Base-by-base conservation (phyloP, 495 filamentous ascomycete genomes). In the Darksidea phi region DNA sequence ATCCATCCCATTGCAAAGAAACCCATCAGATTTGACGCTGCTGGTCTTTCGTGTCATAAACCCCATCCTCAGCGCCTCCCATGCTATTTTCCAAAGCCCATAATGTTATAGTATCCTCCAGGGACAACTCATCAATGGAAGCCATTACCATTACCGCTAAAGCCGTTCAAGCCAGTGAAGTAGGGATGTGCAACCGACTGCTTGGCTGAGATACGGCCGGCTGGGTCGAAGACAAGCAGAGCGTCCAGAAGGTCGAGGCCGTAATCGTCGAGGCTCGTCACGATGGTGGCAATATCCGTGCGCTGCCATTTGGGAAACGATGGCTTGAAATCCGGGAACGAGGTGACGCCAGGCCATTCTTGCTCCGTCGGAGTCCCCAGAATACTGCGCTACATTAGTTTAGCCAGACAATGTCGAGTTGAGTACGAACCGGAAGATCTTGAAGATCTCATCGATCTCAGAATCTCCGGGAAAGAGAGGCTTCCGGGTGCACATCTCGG, bases 401-500 rank as follows among this genome's bases (percentile, higher is more conserved):
- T 32, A 37, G 36, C 28, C 32, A 24, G 21, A 21, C 36, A 26
- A 34, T 13, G 53, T 13, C 52, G 12, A 37, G 38, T 48, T 18
- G 11, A 38, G 47, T 48, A 74, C 84, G 66, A 77, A 94, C 91
- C 86, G 82, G 85, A 99, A 99, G 67, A 97, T 99, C 77, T 96
- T 97, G 81, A 97, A 97, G 68, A 99, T 97, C 77, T 99, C 95
- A 68, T 99, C 94, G 75, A 99, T 97, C 73, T 99, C 94, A 1
- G 91, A 96, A 73, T 99, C 95, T 37, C 94, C 94, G 24, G 94
- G 94, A 81, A 99, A 97, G 12, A 97, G 78, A 6, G 94, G 92
- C 76, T 97, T 97, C 69, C 91, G 88, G 15, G 95, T 99, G 80
- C 91, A 96, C 95, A 99, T 97, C 76, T 99, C 94, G 13, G 95